Evolutionary conservation across 371 early-diverging fungal species (phyloP).

Genomic region (Basidiobolus heterosporus): DNA sequence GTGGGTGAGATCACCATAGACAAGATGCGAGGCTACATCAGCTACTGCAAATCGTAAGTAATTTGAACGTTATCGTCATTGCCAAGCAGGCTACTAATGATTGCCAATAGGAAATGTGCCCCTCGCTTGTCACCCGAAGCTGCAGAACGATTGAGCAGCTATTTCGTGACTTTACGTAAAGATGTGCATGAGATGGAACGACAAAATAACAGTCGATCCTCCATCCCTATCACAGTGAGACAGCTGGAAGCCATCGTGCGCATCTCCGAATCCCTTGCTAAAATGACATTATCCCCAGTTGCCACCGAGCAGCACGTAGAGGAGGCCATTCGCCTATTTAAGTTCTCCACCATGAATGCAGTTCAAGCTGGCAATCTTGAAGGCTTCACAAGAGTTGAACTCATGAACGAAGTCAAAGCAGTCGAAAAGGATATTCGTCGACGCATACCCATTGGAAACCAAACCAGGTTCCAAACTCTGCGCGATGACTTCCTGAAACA

Average conservation of each 20-base stretch:
- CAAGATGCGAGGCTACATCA: constrained; percentile 85
- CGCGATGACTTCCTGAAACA: constrained; percentile 4
- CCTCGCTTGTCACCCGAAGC: constrained; percentile 79
- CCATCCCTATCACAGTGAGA: constrained; percentile 97
- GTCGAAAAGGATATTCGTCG: constrained; percentile 69
- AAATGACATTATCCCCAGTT: constrained; percentile 80
- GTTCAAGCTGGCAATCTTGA: constrained; percentile 53
- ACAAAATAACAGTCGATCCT: constrained; percentile 51
- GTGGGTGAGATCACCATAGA: constrained; percentile 73
- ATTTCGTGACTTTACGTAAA: constrained; percentile 87
- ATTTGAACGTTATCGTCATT: background rate
- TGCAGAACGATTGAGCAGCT: constrained; percentile 77
- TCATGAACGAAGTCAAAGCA: constrained; percentile 34
- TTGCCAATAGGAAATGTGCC: constrained; percentile 58
- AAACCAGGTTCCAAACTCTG: constrained; percentile 17
- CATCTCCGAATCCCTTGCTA: constrained; percentile 97
- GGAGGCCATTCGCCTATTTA: constrained; percentile 97
- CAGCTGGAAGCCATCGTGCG: constrained; percentile 99
- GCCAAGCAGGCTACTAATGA: too few relatives aligned
- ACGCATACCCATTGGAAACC: constrained; percentile 77
- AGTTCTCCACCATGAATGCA: constrained; percentile 95
- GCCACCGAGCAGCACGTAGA: constrained; percentile 89
- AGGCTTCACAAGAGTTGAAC: constrained; percentile 3
- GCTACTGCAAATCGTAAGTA: constrained; percentile 76
- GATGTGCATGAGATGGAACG: constrained; percentile 70